Evolutionary conservation across 1,139 yeast species (phyloP).

Genomic region (Sugiyamaella sp.): DNA sequence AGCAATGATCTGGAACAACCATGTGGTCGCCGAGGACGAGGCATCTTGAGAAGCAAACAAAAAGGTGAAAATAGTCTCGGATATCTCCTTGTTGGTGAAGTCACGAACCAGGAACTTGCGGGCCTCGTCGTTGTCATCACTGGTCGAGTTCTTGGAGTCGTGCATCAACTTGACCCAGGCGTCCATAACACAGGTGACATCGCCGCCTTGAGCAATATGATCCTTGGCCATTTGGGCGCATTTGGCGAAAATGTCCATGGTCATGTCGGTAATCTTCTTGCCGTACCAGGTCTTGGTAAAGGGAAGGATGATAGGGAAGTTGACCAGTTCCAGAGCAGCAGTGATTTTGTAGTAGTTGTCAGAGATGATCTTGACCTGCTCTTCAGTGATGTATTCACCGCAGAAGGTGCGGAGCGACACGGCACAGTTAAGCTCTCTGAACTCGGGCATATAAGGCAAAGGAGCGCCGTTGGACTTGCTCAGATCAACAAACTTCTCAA

Average conservation of each 20-base stretch:
- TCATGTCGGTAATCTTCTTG: constrained; percentile 85
- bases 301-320: constrained; percentile 94
- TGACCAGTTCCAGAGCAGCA: constrained; percentile 93
- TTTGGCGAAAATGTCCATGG: constrained; percentile 84
- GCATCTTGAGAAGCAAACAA: constrained; percentile 98
- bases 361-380: constrained; percentile 81
- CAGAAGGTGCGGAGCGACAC: constrained; percentile 90
- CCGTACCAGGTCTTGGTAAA: constrained; percentile 99
- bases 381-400: constrained; percentile 91
- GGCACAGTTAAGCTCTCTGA: constrained; percentile 96
- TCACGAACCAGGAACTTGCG: constrained; percentile 70
- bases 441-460: constrained; percentile 80
- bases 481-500: constrained; percentile 62
- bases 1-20: constrained; percentile 95
- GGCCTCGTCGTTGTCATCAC: constrained; percentile 46
- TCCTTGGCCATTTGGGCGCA: constrained; percentile 88
- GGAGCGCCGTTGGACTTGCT: constrained; percentile 59
- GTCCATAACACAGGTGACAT: constrained; percentile 88
- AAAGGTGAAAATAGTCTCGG: constrained; percentile 95
- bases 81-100: constrained; percentile 86
- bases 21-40: constrained; percentile 95
- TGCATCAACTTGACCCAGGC: constrained; percentile 90
- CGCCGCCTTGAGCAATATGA: constrained; percentile 75
- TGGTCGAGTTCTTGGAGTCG: constrained; percentile 49
- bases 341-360: constrained; percentile 91